Evolutionary conservation across 306 rosid genomes (phyloP).

Genomic region (Macrotyloma uniflorum): DNA sequence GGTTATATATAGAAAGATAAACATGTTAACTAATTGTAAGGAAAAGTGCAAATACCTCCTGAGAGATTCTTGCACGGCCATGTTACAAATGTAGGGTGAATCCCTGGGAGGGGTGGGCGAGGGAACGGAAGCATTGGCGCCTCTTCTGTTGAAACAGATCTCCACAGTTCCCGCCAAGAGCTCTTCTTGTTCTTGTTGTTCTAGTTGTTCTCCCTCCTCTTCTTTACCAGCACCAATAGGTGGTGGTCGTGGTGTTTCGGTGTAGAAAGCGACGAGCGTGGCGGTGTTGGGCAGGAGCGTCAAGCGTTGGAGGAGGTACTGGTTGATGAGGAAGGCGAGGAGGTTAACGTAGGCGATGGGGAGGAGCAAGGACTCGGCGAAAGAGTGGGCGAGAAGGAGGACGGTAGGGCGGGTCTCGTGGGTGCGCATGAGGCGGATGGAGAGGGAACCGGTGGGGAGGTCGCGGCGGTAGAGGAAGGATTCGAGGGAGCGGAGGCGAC

Average conservation of each 20-base stretch:
- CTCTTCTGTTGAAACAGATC: conserved; percentile 68
- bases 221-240: conserved; percentile 24
- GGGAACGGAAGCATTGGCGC: conserved; percentile 75
- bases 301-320: conserved; percentile 71
- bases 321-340: conserved; percentile 67
- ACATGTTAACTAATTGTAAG: neutral
- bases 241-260: neutral
- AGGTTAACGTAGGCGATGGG: conserved; percentile 62
- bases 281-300: conserved; percentile 73
- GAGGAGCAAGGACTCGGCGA: conserved; percentile 74
- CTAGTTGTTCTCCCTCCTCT: neutral
- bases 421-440: conserved; percentile 76
- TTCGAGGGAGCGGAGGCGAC: conserved; percentile 58
- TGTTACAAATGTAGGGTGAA: conserved; percentile 76
- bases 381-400: conserved; percentile 73
- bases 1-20: neutral
- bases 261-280: conserved; percentile 78
- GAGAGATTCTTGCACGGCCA: conserved; percentile 66
- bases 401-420: conserved; percentile 63
- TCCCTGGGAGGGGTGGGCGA: conserved; percentile 80
- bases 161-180: conserved; percentile 90
- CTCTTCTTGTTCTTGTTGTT: conserved; percentile 31
- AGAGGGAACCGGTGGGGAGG: conserved; percentile 69
- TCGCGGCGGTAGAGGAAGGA: conserved; percentile 55
- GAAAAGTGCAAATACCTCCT: conserved; percentile 49